These are phyloP conservation scores for Aphanomyces stellatus DNA, from an alignment of 352 stramenopile genomes.

Conservation along the genomic window DNA sequence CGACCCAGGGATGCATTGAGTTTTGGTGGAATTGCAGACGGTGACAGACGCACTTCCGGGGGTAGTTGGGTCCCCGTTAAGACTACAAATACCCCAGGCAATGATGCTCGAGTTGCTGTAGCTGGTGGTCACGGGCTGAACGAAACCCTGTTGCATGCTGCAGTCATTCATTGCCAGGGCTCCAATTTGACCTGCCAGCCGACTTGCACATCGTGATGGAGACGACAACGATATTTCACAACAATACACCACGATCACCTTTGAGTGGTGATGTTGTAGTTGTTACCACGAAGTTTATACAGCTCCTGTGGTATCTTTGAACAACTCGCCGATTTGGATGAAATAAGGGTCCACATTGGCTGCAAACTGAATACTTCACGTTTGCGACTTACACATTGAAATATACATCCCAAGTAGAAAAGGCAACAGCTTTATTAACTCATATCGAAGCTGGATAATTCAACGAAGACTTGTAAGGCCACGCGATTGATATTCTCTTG, in stretches of 20 bases:
- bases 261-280: no score
- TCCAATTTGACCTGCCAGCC: background rate
- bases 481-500: conserved; percentile 25
- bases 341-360: no score
- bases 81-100: background rate
- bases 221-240: background rate
- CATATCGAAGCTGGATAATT: background rate
- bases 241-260: background rate
- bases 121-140: background rate
- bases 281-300: no score
- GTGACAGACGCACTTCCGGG: background rate
- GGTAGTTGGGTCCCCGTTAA: background rate
- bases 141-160: background rate
- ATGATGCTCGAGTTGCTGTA: background rate
- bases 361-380: no score
- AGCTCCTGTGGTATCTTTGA: no score
- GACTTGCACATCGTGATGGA: background rate
- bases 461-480: conserved; percentile 13
- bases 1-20: background rate
- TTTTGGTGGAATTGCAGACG: conserved; percentile 1
- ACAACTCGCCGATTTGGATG: no score
- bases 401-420: background rate
- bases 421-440: no score
- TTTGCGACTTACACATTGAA: background rate
- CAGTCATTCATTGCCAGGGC: background rate